Conservation (phyloP, 768 basidiomycete species). For the Rhizopogon sp. region DNA sequence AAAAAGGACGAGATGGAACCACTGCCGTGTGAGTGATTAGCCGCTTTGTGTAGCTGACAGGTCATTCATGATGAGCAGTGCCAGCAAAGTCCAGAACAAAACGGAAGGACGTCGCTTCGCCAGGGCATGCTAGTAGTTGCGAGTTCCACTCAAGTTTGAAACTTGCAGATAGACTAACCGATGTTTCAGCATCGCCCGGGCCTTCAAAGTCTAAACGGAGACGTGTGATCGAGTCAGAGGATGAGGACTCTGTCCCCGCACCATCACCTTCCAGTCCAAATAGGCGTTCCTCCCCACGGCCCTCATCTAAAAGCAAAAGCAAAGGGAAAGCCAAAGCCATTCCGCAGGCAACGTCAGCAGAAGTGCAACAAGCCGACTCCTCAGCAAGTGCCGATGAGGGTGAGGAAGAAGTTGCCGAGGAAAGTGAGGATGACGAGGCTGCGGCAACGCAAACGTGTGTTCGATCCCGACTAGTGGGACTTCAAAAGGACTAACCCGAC, state of each 20-base stretch:
- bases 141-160: slow-evolving; percentile 7
- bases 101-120: slow-evolving; percentile 28
- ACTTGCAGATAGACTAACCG: background rate
- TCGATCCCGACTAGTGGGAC: background rate
- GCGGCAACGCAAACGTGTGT: slow-evolving; percentile 62
- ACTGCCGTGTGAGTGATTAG: background rate
- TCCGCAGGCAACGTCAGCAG: slow-evolving; percentile 12
- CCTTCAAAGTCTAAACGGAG: slow-evolving; percentile 42
- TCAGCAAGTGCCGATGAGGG: slow-evolving; percentile 31
- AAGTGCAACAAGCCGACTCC: slow-evolving; percentile 29
- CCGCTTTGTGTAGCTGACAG: background rate
- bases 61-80: slow-evolving; percentile 4
- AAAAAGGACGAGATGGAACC: background rate
- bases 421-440: slow-evolving; percentile 39
- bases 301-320: slow-evolving; percentile 9
- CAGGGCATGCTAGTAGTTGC: slow-evolving; percentile 12
- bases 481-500: slow-evolving; percentile 1
- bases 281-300: background rate
- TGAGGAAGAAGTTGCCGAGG: slow-evolving; percentile 34
- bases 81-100: slow-evolving; percentile 34
- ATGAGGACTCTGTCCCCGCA: slow-evolving; percentile 31
- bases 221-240: slow-evolving; percentile 50
- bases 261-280: background rate
- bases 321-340: slow-evolving; percentile 17
- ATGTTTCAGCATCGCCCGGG: slow-evolving; percentile 16